Evolutionary conservation across 1,284 basidiomycete genomes (phyloP).

Genomic region (Malassezia nana): DNA sequence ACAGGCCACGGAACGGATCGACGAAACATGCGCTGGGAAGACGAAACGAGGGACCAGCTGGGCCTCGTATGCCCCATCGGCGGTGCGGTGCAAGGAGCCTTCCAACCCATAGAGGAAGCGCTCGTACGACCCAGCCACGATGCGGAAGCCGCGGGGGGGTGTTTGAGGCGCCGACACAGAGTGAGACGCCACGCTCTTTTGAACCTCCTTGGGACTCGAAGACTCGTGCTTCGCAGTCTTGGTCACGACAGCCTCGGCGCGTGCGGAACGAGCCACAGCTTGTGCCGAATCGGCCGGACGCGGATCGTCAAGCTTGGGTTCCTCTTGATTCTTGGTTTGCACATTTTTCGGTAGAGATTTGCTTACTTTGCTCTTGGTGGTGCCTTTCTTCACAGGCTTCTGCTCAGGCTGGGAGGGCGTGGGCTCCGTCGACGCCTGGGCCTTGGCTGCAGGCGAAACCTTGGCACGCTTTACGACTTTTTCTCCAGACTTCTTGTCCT

Average conservation of each 20-base stretch:
- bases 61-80: constrained; percentile 30
- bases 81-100: constrained; percentile 54
- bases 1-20: constrained; percentile 65
- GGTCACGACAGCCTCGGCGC: neutral
- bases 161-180: neutral
- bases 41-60: constrained; percentile 71
- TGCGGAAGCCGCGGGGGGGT: constrained; percentile 19
- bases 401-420: neutral
- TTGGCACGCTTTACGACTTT: neutral
- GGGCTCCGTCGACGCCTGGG: neutral
- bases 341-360: too few species aligned
- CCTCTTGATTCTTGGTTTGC: neutral
- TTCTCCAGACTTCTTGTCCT: neutral
- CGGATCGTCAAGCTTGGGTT: too few species aligned
- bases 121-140: constrained; percentile 87
- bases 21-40: constrained; percentile 90
- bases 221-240: neutral
- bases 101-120: constrained; percentile 85
- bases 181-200: neutral
- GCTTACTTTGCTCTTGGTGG: neutral
- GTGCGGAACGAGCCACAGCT: too few species aligned
- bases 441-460: neutral
- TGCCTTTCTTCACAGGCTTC: neutral
- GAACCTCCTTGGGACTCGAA: neutral
- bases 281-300: too few species aligned